Evolutionary conservation across 257 asterid genomes (phyloP), one percentile per base, ranked within the genome.

Genomic region (Verbascum thapsus): DNA sequence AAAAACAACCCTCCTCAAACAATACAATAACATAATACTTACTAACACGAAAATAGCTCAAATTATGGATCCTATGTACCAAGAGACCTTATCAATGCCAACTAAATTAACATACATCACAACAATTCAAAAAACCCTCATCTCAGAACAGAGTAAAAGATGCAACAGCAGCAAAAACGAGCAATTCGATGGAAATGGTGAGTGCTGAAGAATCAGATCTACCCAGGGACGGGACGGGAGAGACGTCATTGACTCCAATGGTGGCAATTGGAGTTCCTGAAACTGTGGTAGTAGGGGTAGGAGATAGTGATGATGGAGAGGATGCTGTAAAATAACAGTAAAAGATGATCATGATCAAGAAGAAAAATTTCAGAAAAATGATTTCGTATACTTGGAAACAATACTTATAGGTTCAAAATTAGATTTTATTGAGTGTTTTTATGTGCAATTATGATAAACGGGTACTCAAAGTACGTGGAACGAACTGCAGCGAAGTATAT

Each of bases 221-320:
- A 11, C 76, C 74, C 0, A 81, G 84, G n/a, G 87, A 70, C 0
- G 88, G 75, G 11, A 75, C 73, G 0, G 91, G 86, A 42, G 86
- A 53, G 20, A 32, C 71, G 16, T 45, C 88, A 34, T 1, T 68
- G 12, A 78, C 56, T 15, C 80, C 90, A 10, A 61, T 8, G 35
- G 53, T 17, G 39, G 57, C 2, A 3, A 58, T 8, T 10, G 80
- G 73, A 43, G 73, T 2, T 10, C 53, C 76, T 3, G 58, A 63
- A 9, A 47, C 80, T 42, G 68, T 32, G 76, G 64, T 70, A 0
- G 32, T 26, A 26, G 32, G 32, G 5, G 32, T 5, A 26, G 76
- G 75, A 45, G 79, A 18, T 19, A 16, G 47, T 2, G 67, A 69
- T 18, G 45, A 6, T 42, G 80, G 80, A 39, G 80, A 35, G 19